These are phyloP conservation scores for Wickerhamomyces alni DNA, from an alignment of 805 yeast species.

Conservation along the genomic window DNA sequence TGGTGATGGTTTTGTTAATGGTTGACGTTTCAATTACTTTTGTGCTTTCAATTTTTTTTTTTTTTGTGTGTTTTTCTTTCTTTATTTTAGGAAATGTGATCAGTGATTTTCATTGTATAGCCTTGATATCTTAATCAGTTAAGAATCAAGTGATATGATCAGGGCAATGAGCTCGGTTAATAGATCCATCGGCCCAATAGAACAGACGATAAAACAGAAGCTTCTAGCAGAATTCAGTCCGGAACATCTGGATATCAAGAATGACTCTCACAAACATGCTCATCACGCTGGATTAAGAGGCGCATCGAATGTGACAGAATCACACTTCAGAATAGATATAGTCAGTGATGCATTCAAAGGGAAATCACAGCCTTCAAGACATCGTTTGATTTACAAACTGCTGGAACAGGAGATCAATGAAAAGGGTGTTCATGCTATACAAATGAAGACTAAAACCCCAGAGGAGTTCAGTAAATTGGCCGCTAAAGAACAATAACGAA, in stretches of 20 bases:
- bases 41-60: too few species aligned
- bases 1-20: too few species aligned
- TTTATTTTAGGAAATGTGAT: too few species aligned
- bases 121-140: too few species aligned
- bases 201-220: slow-evolving; percentile 16
- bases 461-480: slow-evolving; percentile 38
- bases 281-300: slow-evolving; percentile 81
- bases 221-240: slow-evolving; percentile 30
- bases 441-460: slow-evolving; percentile 74
- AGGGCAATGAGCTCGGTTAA: slow-evolving; percentile 20
- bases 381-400: slow-evolving; percentile 63
- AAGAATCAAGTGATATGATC: neutral
- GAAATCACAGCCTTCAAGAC: slow-evolving; percentile 64
- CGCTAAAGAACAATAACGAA: too few species aligned
- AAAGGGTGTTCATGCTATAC: slow-evolving; percentile 83
- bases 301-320: slow-evolving; percentile 65
- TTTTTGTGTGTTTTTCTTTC: too few species aligned
- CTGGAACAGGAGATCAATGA: slow-evolving; percentile 66
- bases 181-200: slow-evolving; percentile 20
- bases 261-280: slow-evolving; percentile 85
- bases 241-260: slow-evolving; percentile 43
- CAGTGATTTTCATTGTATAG: too few species aligned
- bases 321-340: slow-evolving; percentile 74
- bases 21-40: too few species aligned
- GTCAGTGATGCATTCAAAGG: slow-evolving; percentile 68